A percentile compares a stretch with the other conserved stretches of the same genome.
phyloP scores from a whole-genome alignment of 331 rosid genomes.

The Acacia pycnantha region DNA sequence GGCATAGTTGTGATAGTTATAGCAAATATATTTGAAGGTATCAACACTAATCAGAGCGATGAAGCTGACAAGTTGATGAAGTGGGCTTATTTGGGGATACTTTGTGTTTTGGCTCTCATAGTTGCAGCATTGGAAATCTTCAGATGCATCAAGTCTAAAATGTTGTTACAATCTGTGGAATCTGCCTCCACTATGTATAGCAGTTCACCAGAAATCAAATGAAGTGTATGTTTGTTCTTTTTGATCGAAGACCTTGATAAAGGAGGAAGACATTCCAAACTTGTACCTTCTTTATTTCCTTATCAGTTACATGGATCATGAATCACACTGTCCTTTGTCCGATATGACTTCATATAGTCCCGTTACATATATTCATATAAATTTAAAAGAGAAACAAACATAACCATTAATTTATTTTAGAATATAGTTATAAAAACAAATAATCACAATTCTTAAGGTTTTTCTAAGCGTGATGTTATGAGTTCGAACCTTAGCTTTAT shows the following conservation, averaged over 20 bases:
- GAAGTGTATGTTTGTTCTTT: background rate
- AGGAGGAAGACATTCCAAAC: background rate
- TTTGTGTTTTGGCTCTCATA: slow-evolving; percentile 33
- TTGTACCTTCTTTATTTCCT: no score
- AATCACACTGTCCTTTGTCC: no score
- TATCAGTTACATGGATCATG: no score
- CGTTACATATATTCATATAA: no score
- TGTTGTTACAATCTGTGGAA: slow-evolving; percentile 1
- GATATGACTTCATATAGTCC: no score
- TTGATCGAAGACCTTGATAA: background rate
- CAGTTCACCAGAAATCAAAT: background rate
- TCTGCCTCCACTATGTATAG: slow-evolving; percentile 19
- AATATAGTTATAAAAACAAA: background rate
- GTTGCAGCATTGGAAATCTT: slow-evolving; percentile 36
- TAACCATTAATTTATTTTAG: background rate
- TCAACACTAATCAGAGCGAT: slow-evolving; percentile 25
- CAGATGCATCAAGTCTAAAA: slow-evolving; percentile 25
- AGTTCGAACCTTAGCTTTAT: no score
- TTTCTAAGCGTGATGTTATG: no score
- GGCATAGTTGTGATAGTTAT: slow-evolving; percentile 33
- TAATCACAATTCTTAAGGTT: no score
- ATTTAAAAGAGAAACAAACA: background rate
- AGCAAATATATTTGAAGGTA: slow-evolving; percentile 37
- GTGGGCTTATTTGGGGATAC: slow-evolving; percentile 43
- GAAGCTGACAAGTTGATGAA: slow-evolving; percentile 40